Conservation (phyloP, 768 basidiomycete species). For the Russula olivacea region DNA sequence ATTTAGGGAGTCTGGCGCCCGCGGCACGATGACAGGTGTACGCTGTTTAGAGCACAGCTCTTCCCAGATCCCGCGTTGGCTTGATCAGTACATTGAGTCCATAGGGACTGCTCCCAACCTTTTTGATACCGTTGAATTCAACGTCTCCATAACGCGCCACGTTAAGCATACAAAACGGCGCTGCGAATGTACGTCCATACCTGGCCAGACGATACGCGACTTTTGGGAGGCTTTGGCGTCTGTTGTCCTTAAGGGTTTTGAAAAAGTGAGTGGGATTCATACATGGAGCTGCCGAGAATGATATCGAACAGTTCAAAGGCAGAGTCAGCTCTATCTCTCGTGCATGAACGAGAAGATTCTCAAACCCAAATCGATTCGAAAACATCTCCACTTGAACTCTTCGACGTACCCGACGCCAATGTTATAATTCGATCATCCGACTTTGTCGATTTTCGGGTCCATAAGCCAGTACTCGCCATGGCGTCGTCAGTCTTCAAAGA, state of each 20-base stretch:
- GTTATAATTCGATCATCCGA: conserved; percentile 4
- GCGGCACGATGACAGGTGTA: not conserved
- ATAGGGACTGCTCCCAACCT: not conserved
- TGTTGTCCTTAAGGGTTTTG: not conserved
- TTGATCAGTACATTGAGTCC: conserved; percentile 2
- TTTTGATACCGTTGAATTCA: conserved; percentile 2
- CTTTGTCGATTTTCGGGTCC: conserved; percentile 1
- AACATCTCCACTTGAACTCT: not conserved
- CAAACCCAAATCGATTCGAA: not conserved
- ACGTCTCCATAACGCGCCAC: not conserved
- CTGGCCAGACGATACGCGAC: not conserved
- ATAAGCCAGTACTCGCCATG: conserved; percentile 1
- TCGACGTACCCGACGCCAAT: not conserved
- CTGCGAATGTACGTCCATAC: not conserved
- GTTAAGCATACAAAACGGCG: not conserved
- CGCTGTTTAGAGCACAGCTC: not conserved
- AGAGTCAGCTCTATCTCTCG: not conserved
- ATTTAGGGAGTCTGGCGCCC: not conserved
- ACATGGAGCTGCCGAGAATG: not conserved
- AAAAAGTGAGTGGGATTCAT: not conserved
- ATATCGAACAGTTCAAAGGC: not conserved
- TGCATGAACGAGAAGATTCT: not conserved
- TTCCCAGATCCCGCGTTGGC: not conserved
- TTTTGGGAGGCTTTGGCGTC: not conserved
- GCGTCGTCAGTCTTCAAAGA: not conserved